phyloP scores from a whole-genome alignment of 306 rosid genomes.

The Dalbergia cochinchinensis region DNA sequence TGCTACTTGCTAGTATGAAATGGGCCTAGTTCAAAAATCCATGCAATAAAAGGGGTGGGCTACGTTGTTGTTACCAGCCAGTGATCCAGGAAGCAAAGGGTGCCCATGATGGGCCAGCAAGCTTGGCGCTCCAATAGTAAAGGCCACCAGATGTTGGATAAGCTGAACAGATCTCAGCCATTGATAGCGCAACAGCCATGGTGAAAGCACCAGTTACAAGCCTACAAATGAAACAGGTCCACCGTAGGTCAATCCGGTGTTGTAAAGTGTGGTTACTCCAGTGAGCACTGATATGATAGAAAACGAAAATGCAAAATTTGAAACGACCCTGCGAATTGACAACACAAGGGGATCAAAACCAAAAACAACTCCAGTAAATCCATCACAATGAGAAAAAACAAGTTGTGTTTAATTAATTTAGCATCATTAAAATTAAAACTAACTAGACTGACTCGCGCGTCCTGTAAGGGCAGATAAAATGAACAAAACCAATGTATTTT shows the following conservation, averaged over 20 bases:
- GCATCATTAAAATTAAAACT: too few species aligned
- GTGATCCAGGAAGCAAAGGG: slow-evolving; percentile 97
- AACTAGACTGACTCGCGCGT: too few species aligned
- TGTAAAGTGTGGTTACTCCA: slow-evolving; percentile 90
- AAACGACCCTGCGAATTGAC: slow-evolving; percentile 62
- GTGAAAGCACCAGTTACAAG: slow-evolving; percentile 72
- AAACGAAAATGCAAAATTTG: slow-evolving; percentile 88
- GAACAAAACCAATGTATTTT: too few species aligned
- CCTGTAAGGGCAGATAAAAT: too few species aligned
- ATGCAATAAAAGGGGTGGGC: background rate
- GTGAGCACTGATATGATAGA: slow-evolving; percentile 86
- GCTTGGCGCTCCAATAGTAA: slow-evolving; percentile 97
- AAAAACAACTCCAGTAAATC: too few species aligned
- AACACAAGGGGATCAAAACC: background rate
- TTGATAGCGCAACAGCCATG: slow-evolving; percentile 84
- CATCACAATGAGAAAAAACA: too few species aligned
- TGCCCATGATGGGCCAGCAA: slow-evolving; percentile 79
- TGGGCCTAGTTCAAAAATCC: background rate
- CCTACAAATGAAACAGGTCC: slow-evolving; percentile 86
- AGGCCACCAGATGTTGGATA: slow-evolving; percentile 97
- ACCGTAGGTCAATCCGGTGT: slow-evolving; percentile 76
- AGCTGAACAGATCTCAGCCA: slow-evolving; percentile 96
- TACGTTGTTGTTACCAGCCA: slow-evolving; percentile 74
- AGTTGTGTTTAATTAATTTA: too few species aligned
- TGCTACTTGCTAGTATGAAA: background rate